Evolutionary conservation across 139 green algal species (phyloP), one percentile per base, ranked within the genome.

Genomic region (Coelastrella sp.): DNA sequence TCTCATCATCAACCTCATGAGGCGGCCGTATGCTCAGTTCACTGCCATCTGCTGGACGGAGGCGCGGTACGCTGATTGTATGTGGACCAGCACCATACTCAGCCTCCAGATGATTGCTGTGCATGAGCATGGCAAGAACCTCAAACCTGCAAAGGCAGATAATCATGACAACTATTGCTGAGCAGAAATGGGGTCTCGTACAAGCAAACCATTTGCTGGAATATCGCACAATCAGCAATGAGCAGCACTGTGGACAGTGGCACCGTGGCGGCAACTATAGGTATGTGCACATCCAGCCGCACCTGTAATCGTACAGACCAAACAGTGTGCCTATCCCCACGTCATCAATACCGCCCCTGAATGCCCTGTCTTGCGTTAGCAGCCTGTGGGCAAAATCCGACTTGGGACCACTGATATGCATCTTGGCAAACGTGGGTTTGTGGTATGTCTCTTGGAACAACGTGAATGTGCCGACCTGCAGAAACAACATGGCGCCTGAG

Each of bases 401-500:
- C 88, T 95, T 95, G 81, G 92, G 92, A n/a, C 92, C 89, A 11
- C 50, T 69, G 8, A 93, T 82, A 84, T 94, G 90, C 91, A 95
- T 95, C 81, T 85, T 57, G 77, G 89, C 79, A 73, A 95, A 95
- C 13, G 92, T 93, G 7, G 78, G 40, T 9, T 83, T 77, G 86
- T 94, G 89, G 86, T 94, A 94, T 15, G 89, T 90, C 88, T 94
- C 91, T 84, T 95, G 92, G 86, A 95, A 95, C 40, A 95, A 85
- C 3, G 92, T 94, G 84, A 92, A 95, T 13, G 92, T 95, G 86
- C 92, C 92, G 4, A 94, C 87, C 89, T 93, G 83, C 62, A 38
- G 2, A 13, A 32, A 34, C 25, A 74, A 41, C n/a, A n/a, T 48
- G 32, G 57, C 57, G 23, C n/a, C 7, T 71, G 63, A 9, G n/a